phyloP scores from a whole-genome alignment of 306 rosid species.

The Cyclanthera cordifolia region DNA sequence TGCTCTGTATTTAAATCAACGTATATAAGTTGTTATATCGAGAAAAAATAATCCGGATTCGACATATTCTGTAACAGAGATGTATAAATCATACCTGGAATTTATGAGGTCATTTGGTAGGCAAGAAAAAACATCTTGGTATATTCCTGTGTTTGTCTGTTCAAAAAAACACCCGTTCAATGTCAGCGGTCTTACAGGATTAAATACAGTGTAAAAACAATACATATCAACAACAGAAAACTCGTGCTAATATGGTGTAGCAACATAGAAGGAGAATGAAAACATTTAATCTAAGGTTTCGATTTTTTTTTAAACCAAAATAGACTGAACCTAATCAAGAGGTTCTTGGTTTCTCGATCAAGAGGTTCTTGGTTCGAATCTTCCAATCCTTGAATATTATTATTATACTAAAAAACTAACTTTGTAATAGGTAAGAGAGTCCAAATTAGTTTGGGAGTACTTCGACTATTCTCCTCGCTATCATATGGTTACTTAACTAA shows the following conservation, averaged over 20 bases:
- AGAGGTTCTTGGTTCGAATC: too few relatives aligned
- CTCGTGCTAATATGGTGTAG: neutral
- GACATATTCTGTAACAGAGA: neutral
- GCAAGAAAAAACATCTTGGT: conserved; percentile 84
- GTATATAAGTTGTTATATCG: conserved; percentile 19
- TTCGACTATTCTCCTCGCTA: neutral
- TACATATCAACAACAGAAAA: neutral
- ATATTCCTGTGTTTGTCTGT: conserved; percentile 78
- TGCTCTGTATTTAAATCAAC: conserved; percentile 29
- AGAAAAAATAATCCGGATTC: neutral
- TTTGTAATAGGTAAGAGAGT: too few relatives aligned
- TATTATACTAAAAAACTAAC: too few relatives aligned
- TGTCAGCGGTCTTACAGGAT: neutral
- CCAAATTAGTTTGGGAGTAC: neutral
- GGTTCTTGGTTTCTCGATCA: too few relatives aligned
- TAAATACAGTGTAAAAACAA: neutral
- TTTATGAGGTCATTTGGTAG: conserved; percentile 79
- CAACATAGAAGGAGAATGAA: neutral
- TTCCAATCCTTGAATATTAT: too few relatives aligned
- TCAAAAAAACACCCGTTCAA: conserved; percentile 2
- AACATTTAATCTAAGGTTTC: neutral
- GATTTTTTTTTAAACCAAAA: too few relatives aligned
- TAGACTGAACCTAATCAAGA: too few relatives aligned
- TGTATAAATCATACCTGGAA: conserved; percentile 47
- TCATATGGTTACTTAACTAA: too few relatives aligned